These are phyloP conservation scores for Alternaria dauci DNA, from an alignment of 2,329 filamentous ascomycete genomes.

Conservation along the genomic window DNA sequence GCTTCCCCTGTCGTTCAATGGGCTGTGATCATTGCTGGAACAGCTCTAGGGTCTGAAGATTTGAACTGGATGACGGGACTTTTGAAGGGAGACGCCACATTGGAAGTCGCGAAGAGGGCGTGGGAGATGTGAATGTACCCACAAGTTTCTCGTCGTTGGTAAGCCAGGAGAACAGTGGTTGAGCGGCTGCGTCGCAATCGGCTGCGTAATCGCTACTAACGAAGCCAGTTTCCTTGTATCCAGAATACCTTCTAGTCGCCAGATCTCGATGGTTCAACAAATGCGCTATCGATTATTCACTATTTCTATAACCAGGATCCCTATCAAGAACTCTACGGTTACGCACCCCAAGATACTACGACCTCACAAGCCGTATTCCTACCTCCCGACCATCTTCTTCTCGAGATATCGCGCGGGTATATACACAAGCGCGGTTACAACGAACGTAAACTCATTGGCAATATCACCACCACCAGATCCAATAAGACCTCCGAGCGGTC, in stretches of 20 bases:
- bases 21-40: constrained; percentile 32
- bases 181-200: not conserved
- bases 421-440: constrained; percentile 38
- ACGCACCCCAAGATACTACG: not conserved
- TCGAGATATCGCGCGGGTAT: constrained; percentile 40
- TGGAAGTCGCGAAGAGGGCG: not conserved
- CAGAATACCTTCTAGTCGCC: not conserved
- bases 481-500: constrained; percentile 44
- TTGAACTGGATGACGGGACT: not conserved
- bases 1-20: constrained; percentile 32
- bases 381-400: constrained; percentile 36
- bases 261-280: not conserved
- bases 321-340: not conserved
- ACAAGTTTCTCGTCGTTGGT: not conserved
- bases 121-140: not conserved
- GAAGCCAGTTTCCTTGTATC: not conserved
- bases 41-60: constrained; percentile 16
- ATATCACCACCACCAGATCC: constrained; percentile 40
- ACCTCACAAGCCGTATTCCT: not conserved
- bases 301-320: too few relatives aligned
- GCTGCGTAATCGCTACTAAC: not conserved
- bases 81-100: not conserved
- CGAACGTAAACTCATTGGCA: constrained; percentile 39
- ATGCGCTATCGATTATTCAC: not conserved
- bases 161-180: not conserved